Evolutionary conservation across 352 stramenopile genomes (phyloP).

Genomic region (Phytophthora pinifolia): DNA sequence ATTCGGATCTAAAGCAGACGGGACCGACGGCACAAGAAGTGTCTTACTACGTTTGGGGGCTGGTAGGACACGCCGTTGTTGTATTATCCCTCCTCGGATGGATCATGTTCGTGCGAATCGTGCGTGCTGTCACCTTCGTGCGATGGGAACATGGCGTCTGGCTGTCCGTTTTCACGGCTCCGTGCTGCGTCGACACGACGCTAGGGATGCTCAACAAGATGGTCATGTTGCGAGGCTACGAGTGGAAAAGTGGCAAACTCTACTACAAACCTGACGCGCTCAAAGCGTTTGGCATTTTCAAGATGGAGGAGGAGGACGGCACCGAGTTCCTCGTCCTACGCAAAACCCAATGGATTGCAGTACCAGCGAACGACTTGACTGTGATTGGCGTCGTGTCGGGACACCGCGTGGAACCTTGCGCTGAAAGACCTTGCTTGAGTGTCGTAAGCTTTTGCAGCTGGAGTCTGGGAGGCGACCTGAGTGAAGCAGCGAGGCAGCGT

Average conservation of each 20-base stretch:
- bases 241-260: conserved; percentile 3
- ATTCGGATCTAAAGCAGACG: conserved; percentile 12
- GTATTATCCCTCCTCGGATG: conserved; percentile 14
- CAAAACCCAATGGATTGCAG: conserved; percentile 7
- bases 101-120: conserved; percentile 7
- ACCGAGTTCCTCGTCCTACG: conserved; percentile 12
- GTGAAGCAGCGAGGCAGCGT: conserved; percentile 11
- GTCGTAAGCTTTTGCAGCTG: conserved; percentile 14
- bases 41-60: conserved; percentile 17
- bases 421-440: conserved; percentile 12
- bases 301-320: conserved; percentile 9
- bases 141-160: neutral
- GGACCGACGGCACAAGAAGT: conserved; percentile 5
- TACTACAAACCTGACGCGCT: conserved; percentile 12
- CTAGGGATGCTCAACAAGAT: conserved; percentile 6
- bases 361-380: conserved; percentile 8
- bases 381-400: conserved; percentile 14
- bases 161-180: conserved; percentile 2
- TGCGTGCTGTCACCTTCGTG: conserved; percentile 1
- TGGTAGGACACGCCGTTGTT: conserved; percentile 11
- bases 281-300: conserved; percentile 15
- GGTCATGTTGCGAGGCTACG: conserved; percentile 13
- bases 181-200: conserved; percentile 14
- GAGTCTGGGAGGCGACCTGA: conserved; percentile 10
- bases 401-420: conserved; percentile 11